Evolutionary conservation across 768 basidiomycete genomes (phyloP), one percentile per base, ranked within the genome.

Genomic region (Amanita jacksonii): DNA sequence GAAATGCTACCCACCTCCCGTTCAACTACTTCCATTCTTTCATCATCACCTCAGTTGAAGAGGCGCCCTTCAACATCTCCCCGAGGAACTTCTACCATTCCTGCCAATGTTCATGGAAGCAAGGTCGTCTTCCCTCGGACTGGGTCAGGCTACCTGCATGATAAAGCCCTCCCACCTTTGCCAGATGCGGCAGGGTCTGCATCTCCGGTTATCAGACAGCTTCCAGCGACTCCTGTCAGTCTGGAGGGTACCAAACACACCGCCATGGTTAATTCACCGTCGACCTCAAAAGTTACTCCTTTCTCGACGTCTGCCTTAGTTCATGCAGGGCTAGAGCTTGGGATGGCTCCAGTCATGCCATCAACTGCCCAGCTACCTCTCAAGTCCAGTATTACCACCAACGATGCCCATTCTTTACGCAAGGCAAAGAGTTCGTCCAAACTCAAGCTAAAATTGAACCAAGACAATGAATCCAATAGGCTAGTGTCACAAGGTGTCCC

Each of bases 261-360:
- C 7, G 12, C 36, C 6, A 13, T 22, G 3, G 20, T 32, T 19
- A 8, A 5, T 10, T 6, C 16, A 12, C 6, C 19, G 12, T 24
- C 44, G 9, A 30, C 18, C 28, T 18, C 10, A 9, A 28, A 28
- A n/a, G 20, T 16, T 7, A 15, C 52, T 27, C 28, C 49, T 20
- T 52, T 55, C 27, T 59, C 65, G 23, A 59, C 66, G 8, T 47
- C 68, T 22, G 70, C 72, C 25, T 62, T 76, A 16, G 73, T 74
- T 15, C 79, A 76, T 32, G 73, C 81, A 23, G 64, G 73, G 2
- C 55, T 80, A 22, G 79, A 77, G 24, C 54, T 83, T 20, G 77
- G 80, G 37, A 63, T 80, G 24, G 69, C 79, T 32, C 75, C 72
- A 51, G 64, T 72, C 39, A 62, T 76, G 44, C 72, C 76, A 15